These are phyloP conservation scores for Suillus ampliporus DNA, from an alignment of 768 basidiomycete species.

Conservation along the genomic window DNA sequence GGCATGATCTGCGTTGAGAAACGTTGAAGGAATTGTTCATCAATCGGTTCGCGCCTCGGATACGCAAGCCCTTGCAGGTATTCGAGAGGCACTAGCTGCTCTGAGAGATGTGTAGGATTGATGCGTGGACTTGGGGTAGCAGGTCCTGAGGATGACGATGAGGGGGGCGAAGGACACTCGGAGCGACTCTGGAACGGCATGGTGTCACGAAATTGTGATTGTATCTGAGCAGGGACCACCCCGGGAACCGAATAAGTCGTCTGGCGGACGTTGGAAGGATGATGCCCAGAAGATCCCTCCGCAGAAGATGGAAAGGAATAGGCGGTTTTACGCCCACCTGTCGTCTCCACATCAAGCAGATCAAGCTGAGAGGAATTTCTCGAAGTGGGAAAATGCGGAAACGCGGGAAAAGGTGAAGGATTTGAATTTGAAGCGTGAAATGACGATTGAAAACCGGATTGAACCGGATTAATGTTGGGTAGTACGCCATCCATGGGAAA, in stretches of 20 bases:
- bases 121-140: constrained; percentile 42
- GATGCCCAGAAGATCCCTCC: constrained; percentile 18
- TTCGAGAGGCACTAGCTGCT: constrained; percentile 64
- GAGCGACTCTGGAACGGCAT: constrained; percentile 28
- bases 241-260: constrained; percentile 41
- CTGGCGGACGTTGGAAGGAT: constrained; percentile 30
- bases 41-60: constrained; percentile 63
- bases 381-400: constrained; percentile 41
- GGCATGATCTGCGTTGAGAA: constrained; percentile 46
- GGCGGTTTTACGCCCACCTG: constrained; percentile 29
- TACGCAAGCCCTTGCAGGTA: constrained; percentile 61
- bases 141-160: constrained; percentile 45
- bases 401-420: constrained; percentile 23
- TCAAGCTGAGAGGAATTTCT: constrained; percentile 32
- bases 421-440: constrained; percentile 29
- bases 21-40: constrained; percentile 66
- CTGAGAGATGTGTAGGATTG: constrained; percentile 25
- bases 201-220: constrained; percentile 27
- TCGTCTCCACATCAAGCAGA: constrained; percentile 22
- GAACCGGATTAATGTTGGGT: constrained; percentile 22
- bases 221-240: constrained; percentile 19
- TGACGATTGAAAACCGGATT: constrained; percentile 21
- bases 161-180: constrained; percentile 38
- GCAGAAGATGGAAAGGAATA: constrained; percentile 38
- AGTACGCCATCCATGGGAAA: constrained; percentile 37